A percentile compares a stretch with the other conserved stretches of the same genome.
These are phyloP conservation scores for Sarocladium strictum DNA, from an alignment of 2,329 filamentous ascomycete genomes.

Conservation along the genomic window DNA sequence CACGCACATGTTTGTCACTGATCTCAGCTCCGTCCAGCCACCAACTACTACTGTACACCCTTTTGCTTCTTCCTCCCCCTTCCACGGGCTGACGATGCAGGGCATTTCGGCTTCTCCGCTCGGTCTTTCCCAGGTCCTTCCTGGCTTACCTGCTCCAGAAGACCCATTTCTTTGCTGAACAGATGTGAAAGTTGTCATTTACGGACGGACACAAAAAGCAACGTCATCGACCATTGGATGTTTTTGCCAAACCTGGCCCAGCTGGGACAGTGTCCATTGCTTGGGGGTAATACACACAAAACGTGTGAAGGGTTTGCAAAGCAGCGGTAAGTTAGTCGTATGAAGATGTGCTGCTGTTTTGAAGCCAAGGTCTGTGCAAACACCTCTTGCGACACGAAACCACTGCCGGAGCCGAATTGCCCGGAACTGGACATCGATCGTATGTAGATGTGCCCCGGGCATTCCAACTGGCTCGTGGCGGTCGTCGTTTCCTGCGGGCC, in stretches of 20 bases:
- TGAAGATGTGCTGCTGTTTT: no score
- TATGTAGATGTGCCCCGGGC: background rate
- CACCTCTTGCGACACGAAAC: background rate
- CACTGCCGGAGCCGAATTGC: no score
- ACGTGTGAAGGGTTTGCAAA: no score
- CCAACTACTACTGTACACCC: no score
- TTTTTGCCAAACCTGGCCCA: background rate
- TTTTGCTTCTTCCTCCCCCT: background rate
- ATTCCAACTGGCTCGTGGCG: conserved; percentile 1
- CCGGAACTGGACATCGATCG: no score
- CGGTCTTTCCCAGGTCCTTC: background rate
- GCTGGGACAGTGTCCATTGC: no score
- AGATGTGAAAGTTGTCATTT: background rate
- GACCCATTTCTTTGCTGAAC: background rate
- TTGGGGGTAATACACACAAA: no score
- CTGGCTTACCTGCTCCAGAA: background rate
- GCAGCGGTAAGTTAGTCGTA: no score
- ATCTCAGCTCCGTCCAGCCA: background rate
- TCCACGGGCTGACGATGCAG: conserved; percentile 3
- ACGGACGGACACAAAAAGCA: background rate
- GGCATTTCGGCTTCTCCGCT: background rate
- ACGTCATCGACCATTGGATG: background rate
- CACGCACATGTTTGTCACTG: background rate
- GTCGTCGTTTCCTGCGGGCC: background rate
- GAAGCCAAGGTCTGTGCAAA: no score